A percentile compares a stretch with the other conserved stretches of the same genome.
Conservation (phyloP, 371 early-diverging fungal genomes). For the Mortierella sp. region DNA sequence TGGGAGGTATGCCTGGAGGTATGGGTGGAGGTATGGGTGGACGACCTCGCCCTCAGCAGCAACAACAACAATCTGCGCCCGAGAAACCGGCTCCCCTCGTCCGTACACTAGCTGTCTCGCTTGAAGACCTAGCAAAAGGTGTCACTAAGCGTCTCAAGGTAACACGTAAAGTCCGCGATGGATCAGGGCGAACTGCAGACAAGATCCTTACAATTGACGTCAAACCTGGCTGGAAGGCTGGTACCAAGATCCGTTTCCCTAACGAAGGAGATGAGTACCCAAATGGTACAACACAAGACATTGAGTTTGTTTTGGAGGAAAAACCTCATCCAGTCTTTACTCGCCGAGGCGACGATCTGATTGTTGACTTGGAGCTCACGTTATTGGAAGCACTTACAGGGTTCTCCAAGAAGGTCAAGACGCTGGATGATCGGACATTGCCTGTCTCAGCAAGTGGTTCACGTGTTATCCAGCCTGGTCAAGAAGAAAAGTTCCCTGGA, state of each 20-base stretch:
- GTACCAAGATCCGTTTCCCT: constrained; percentile 95
- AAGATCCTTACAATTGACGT: constrained; percentile 90
- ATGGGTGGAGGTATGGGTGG: constrained; percentile 55
- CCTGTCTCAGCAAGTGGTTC: constrained; percentile 71
- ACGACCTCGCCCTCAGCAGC: constrained; percentile 24
- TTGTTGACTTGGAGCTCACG: constrained; percentile 71
- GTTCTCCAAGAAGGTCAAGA: constrained; percentile 79
- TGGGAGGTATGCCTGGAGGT: constrained; percentile 50
- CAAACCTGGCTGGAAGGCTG: constrained; percentile 98
- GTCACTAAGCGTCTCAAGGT: constrained; percentile 94
- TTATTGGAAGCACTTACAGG: constrained; percentile 89
- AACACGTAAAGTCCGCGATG: constrained; percentile 77
- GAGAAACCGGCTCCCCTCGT: constrained; percentile 74
- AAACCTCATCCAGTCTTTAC: constrained; percentile 90
- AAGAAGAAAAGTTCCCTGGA: constrained; percentile 76
- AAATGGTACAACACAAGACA: constrained; percentile 85
- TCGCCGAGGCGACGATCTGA: constrained; percentile 93
- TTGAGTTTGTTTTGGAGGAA: constrained; percentile 96
- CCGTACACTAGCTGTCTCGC: constrained; percentile 79
- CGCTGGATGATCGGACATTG: constrained; percentile 83
- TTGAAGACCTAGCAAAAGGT: constrained; percentile 97
- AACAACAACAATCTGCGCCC: constrained; percentile 18
- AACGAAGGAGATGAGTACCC: constrained; percentile 95
- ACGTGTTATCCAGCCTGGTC: constrained; percentile 78
- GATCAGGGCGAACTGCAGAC: constrained; percentile 69